phyloP scores from a whole-genome alignment of 257 asterid species.

The Buddleja alternifolia region DNA sequence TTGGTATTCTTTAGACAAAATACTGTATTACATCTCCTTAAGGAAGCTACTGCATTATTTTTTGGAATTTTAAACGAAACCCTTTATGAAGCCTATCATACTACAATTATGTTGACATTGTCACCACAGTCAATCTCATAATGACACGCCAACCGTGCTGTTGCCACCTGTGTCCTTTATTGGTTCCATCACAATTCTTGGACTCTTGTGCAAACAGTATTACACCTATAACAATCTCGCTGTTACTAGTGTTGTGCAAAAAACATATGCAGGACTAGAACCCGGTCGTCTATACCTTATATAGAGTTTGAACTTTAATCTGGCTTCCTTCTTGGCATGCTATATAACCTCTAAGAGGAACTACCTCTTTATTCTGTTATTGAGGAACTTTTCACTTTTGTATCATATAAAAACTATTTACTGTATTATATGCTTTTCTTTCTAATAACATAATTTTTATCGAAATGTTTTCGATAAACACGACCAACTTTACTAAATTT shows the following conservation, averaged over 20 bases:
- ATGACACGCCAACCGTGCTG: background rate
- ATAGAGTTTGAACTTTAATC: background rate
- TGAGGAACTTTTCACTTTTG: background rate
- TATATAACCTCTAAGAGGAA: background rate
- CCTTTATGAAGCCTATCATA: constrained; percentile 12
- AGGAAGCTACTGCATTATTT: background rate
- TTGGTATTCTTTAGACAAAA: background rate
- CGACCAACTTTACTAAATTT: background rate
- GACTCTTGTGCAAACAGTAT: background rate
- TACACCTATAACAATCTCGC: background rate
- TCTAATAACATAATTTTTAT: background rate
- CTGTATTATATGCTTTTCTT: too few species aligned
- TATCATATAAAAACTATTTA: background rate
- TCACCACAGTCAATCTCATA: background rate
- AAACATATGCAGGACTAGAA: background rate
- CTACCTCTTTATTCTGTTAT: background rate
- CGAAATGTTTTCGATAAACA: too few species aligned
- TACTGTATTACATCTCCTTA: background rate
- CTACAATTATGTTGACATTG: background rate
- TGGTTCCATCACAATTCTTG: background rate
- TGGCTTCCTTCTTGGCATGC: background rate
- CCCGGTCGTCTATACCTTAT: background rate
- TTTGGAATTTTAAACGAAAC: background rate
- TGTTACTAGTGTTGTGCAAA: background rate
- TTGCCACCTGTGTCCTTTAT: too few species aligned